Evolutionary conservation across 441 rosid genomes (phyloP).

Genomic region (Geranium incanum): DNA sequence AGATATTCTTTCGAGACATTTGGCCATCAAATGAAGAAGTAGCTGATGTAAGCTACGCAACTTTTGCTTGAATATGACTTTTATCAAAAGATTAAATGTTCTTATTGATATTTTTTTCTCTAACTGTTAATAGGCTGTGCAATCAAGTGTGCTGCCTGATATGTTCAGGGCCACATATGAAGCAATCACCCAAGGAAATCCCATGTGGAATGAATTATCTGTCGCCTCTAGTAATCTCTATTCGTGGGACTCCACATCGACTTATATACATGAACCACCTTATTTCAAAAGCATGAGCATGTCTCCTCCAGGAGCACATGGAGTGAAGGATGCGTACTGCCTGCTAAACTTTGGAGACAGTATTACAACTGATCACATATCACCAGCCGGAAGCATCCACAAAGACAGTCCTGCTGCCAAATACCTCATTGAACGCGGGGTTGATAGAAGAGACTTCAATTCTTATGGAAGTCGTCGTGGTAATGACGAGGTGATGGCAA

Average conservation of each 20-base stretch:
- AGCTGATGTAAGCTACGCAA: constrained; percentile 41
- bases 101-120: constrained; percentile 6
- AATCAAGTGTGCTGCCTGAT: constrained; percentile 73
- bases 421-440: constrained; percentile 73
- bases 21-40: constrained; percentile 93
- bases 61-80: constrained; percentile 16
- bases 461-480: constrained; percentile 92
- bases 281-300: constrained; percentile 87
- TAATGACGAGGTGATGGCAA: constrained; percentile 84
- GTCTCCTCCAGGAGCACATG: constrained; percentile 83
- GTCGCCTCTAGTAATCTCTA: constrained; percentile 62
- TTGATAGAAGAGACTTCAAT: constrained; percentile 71
- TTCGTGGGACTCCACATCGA: constrained; percentile 75
- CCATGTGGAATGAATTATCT: constrained; percentile 83
- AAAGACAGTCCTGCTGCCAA: constrained; percentile 85
- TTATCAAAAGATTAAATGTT: not conserved
- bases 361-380: constrained; percentile 89
- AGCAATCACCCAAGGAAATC: constrained; percentile 81
- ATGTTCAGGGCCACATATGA: constrained; percentile 89
- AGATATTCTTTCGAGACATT: constrained; percentile 66
- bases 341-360: constrained; percentile 82
- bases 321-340: constrained; percentile 79
- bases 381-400: constrained; percentile 93
- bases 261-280: constrained; percentile 90
- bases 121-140: constrained; percentile 51